Evolutionary conservation across 345 rosid genomes (phyloP).

Genomic region (Brassica nigra): DNA sequence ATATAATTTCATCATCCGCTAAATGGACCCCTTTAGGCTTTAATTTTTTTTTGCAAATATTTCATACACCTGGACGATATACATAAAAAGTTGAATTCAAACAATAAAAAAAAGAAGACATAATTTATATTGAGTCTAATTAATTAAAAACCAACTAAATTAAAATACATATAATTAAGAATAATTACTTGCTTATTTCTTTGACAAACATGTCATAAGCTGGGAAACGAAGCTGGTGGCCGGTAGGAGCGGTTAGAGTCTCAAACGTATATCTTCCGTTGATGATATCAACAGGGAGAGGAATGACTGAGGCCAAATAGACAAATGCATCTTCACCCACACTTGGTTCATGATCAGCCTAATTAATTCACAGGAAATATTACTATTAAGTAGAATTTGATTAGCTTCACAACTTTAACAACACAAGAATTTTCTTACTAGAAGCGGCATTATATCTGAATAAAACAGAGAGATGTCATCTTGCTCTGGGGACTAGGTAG

Average conservation of each 20-base stretch:
- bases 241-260: slow-evolving; percentile 77
- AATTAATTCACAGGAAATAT: slow-evolving; percentile 22
- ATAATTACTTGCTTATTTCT: slow-evolving; percentile 66
- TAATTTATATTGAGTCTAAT: background rate
- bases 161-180: background rate
- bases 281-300: slow-evolving; percentile 62
- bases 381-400: background rate
- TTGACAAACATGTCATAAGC: slow-evolving; percentile 74
- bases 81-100: background rate
- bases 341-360: slow-evolving; percentile 75
- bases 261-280: slow-evolving; percentile 86
- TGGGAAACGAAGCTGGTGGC: slow-evolving; percentile 69
- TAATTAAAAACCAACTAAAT: background rate
- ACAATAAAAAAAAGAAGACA: background rate
- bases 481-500: slow-evolving; percentile 45
- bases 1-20: slow-evolving; percentile 78
- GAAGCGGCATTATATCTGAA: slow-evolving; percentile 85
- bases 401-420: background rate
- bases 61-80: slow-evolving; percentile 55
- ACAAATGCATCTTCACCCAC: slow-evolving; percentile 84
- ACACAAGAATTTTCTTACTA: slow-evolving; percentile 50
- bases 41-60: slow-evolving; percentile 70
- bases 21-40: slow-evolving; percentile 69
- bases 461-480: slow-evolving; percentile 85
- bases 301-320: slow-evolving; percentile 70